Conservation (phyloP, 177 flowering plant genomes). For the Telopea speciosissima region DNA sequence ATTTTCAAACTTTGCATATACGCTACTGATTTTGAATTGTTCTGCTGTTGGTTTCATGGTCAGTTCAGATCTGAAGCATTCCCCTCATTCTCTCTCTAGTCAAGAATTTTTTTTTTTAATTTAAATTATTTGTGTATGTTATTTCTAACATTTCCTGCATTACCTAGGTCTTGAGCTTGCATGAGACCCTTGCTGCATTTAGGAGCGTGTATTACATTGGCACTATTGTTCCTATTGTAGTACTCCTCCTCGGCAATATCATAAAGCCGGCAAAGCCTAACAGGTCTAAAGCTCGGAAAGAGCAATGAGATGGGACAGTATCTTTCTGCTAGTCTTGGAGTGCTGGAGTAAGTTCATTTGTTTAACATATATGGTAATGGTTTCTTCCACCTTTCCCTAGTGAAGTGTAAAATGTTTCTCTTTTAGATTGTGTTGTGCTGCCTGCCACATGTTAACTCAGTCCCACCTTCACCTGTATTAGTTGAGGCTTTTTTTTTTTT, state of each 20-base stretch:
- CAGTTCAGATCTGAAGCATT: constrained; percentile 17
- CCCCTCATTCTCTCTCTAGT: not conserved
- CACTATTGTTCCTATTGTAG: constrained; percentile 57
- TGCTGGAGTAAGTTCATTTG: not conserved
- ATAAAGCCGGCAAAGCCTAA: constrained; percentile 65
- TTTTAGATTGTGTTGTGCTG: no score
- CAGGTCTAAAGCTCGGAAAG: constrained; percentile 60
- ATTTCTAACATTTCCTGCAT: not conserved
- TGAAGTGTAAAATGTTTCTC: no score
- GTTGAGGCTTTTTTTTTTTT: no score
- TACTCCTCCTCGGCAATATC: constrained; percentile 58
- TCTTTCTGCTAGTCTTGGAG: not conserved
- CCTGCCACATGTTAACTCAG: no score
- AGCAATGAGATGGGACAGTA: constrained; percentile 31
- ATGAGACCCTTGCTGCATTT: constrained; percentile 65
- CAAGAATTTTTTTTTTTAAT: not conserved
- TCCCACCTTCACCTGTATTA: no score
- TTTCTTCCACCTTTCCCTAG: no score
- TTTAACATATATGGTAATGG: no score
- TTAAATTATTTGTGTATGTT: not conserved
- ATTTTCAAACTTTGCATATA: constrained; percentile 54
- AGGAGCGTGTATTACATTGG: constrained; percentile 78
- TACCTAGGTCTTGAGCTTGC: constrained; percentile 74
- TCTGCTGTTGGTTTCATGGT: constrained; percentile 92
- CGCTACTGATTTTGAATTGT: constrained; percentile 70